phyloP scores from a whole-genome alignment of 1,139 yeast genomes.

The Protomyces pachydermus region DNA sequence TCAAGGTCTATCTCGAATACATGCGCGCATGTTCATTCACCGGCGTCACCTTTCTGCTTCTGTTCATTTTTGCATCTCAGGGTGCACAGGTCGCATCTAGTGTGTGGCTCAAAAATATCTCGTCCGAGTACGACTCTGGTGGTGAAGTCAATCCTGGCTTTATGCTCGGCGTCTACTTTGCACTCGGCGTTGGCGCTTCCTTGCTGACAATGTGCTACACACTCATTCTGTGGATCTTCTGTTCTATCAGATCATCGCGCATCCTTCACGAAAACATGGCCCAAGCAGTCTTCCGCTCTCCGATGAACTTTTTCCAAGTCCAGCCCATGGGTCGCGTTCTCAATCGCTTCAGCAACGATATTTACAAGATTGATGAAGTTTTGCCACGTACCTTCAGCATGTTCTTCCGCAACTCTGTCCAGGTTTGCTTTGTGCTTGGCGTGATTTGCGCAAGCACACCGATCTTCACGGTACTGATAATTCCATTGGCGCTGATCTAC shows the following conservation, averaged over 20 bases:
- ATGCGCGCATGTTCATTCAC: conserved; percentile 82
- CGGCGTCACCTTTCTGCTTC: conserved; percentile 56
- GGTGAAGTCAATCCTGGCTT: conserved; percentile 68
- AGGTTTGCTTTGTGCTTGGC: conserved; percentile 72
- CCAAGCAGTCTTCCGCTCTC: conserved; percentile 73
- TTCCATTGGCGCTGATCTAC: conserved; percentile 70
- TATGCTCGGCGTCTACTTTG: conserved; percentile 71
- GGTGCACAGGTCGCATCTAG: conserved; percentile 59
- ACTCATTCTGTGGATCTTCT: conserved; percentile 70
- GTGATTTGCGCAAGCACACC: conserved; percentile 87
- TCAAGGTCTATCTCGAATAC: conserved; percentile 77
- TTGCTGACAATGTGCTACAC: conserved; percentile 62
- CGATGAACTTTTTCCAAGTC: conserved; percentile 95
- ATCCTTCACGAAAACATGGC: conserved; percentile 78
- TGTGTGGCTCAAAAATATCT: conserved; percentile 96
- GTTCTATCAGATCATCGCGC: conserved; percentile 78
- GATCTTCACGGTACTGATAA: conserved; percentile 65
- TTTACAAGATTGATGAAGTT: conserved; percentile 84
- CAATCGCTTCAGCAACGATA: conserved; percentile 90
- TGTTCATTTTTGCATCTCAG: conserved; percentile 49
- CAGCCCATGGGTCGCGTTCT: conserved; percentile 93
- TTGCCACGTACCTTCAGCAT: conserved; percentile 78
- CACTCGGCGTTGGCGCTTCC: conserved; percentile 65
- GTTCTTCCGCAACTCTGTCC: conserved; percentile 67
- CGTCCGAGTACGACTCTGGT: conserved; percentile 67